Percentiles rank a stretch among this genome's conserved stretches.
These are phyloP conservation scores for Kwoniella sp. DNA, from an alignment of 768 basidiomycete genomes.

Conservation along the genomic window DNA sequence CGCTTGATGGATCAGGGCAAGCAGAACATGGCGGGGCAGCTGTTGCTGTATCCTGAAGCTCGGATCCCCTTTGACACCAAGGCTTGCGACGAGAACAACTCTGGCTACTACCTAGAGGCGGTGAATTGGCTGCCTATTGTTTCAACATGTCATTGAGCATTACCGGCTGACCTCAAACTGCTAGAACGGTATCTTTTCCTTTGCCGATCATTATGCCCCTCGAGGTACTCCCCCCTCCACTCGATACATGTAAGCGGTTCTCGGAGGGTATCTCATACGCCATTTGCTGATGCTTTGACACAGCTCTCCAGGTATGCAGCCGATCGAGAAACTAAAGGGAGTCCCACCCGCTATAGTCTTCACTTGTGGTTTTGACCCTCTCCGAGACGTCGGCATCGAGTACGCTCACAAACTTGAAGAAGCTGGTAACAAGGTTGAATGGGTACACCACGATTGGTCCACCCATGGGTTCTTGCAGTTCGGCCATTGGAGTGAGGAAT, in stretches of 20 bases:
- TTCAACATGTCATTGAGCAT: too few species aligned
- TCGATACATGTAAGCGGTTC: not conserved
- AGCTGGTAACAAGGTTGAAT: slow-evolving; percentile 1
- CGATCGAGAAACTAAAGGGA: slow-evolving; percentile 1
- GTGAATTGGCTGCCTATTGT: not conserved
- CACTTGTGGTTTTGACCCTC: slow-evolving; percentile 10
- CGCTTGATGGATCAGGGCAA: slow-evolving; percentile 1
- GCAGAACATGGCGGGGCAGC: not conserved
- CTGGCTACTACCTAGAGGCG: slow-evolving; percentile 6
- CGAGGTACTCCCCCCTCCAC: slow-evolving; percentile 2
- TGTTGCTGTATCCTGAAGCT: slow-evolving; percentile 9
- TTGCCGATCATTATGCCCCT: slow-evolving; percentile 9
- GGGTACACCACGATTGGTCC: not conserved
- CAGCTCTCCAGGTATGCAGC: slow-evolving; percentile 9
- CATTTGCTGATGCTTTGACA: not conserved
- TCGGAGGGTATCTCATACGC: too few species aligned
- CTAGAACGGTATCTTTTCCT: slow-evolving; percentile 9
- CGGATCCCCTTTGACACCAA: slow-evolving; percentile 8
- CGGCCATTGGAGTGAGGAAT: slow-evolving; percentile 3
- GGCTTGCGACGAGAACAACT: slow-evolving; percentile 11
- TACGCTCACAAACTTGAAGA: slow-evolving; percentile 12
- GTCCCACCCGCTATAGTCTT: not conserved
- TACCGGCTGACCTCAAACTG: not conserved
- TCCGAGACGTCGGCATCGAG: slow-evolving; percentile 4
- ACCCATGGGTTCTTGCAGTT: slow-evolving; percentile 9